Base-by-base conservation (phyloP, 495 filamentous ascomycete genomes). In the Letharia columbiana region DNA sequence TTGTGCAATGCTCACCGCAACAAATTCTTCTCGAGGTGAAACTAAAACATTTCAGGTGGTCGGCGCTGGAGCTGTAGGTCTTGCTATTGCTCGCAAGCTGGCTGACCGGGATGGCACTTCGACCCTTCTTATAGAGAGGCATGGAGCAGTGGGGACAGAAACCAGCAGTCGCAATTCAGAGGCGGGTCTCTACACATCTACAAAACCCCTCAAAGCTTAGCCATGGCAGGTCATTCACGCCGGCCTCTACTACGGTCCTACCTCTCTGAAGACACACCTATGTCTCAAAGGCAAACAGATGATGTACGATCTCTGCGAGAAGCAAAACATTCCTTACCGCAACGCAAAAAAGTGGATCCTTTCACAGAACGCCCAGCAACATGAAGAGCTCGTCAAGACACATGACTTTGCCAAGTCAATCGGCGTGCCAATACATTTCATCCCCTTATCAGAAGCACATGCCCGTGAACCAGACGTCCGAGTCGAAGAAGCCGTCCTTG, bases 311-410 rank as follows among this genome's bases (percentile, higher is more conserved):
- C 84, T 92, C 60, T 97, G 93, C 80, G 72, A 77, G 2, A 74
- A 77, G 28, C 76, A 89, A 72, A 68, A 72, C 49, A 88, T 98
- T 62, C 87, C 88, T 0, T 82, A 92, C 78, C 79, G 79, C 66
- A 88, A 87, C 72, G 87, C 83, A 28, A 91, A 91, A 56, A 98
- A 98, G 81, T 96, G 95, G 91, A 87, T 98, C 69, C 87, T 98
- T 1, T 93, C 94, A 3, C 95, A 98, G 77, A 86, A 84, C 59
- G 77, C 78, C 12, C 75, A 79, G 47, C 89, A 97, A 74, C 84
- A 82, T 76, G 83, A 80, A 37, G 84, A 82, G 1, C 83, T 92
- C 3, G 72, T 89, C 54, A 80, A 79, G 18, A 76, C 94, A 20
- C 86, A 92, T 71, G 78, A 78, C 17, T 87, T 89, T 61, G 87